Evolutionary conservation across 192 early-diverging fungal species (phyloP), one percentile per base, ranked within the genome.

Genomic region (Chytriomyces sp.): DNA sequence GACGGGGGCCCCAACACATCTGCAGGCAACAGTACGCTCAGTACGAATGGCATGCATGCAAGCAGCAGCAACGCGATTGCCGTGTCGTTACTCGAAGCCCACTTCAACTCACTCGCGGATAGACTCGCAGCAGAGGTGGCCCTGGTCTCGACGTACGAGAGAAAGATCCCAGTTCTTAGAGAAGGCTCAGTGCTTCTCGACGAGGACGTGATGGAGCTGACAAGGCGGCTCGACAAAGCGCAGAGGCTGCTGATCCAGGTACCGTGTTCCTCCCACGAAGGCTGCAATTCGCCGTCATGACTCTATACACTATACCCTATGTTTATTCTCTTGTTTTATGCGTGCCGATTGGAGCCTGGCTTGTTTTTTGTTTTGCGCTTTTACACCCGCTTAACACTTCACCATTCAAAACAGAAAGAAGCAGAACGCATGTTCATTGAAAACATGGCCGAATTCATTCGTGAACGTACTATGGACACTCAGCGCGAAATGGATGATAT

Each of bases 371-470:
- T 35, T 35, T 35, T 35, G 35, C 35, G 35, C 35, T 35, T 35
- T 35, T 35, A 35, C 35, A 3, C 35, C 35, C 35, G 35, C 35
- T 35, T 35, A 35, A 35, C 35, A 2, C 35, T 35, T 35, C 35
- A 35, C 35, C 35, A 35, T 35, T 35, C 35, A 13, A 13, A n/a
- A 59, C 73, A 75, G 73, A 75, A 75, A 75, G 73, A 65, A 7
- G 73, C 73, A 7, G 73, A 75, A 43, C 61, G 73, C 10, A 75
- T 75, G 62, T 45, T 64, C 2, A 46, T 64, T 48, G 73, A 75
- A 75, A 75, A 47, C 64, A 75, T 75, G 73, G 73, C 73, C 24
- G 73, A 75, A 10, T 75, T 75, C 43, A 75, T 75, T 43, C 73
- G 73, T 23, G 73, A 75, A 64, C 73, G 73, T 18, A 66, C 43